Evolutionary conservation across 257 asterid genomes (phyloP).

Genomic region (Salvia hispanica): DNA sequence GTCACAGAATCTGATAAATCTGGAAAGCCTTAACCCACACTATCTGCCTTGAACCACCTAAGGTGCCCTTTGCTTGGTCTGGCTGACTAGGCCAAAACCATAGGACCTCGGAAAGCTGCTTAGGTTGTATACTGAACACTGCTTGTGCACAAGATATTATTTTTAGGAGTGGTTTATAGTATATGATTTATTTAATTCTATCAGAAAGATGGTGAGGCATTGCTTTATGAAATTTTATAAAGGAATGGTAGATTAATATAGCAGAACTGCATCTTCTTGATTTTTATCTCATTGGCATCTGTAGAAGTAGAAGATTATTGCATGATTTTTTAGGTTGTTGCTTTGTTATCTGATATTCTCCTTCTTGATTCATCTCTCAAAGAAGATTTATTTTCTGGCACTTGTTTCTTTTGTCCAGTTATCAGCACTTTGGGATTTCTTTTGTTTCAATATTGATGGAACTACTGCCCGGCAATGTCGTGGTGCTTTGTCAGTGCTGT

Average conservation of each 20-base stretch:
- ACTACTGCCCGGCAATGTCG: constrained; percentile 95
- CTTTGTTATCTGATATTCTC: constrained; percentile 1
- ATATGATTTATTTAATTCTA: not conserved
- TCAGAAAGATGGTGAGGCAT: not conserved
- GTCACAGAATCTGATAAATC: not conserved
- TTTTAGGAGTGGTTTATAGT: not conserved
- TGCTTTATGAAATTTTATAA: not conserved
- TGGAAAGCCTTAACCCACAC: not conserved
- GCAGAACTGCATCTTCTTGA: not conserved
- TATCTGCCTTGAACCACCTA: not conserved
- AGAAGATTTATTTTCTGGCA: constrained; percentile 5
- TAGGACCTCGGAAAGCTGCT: not conserved
- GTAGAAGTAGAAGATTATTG: constrained; percentile 10
- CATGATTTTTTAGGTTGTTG: constrained; percentile 15
- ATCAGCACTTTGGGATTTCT: constrained; percentile 95
- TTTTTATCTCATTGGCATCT: not conserved
- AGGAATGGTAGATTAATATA: not conserved
- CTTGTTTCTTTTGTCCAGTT: constrained; percentile 54
- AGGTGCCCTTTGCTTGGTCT: not conserved
- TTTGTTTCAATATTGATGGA: constrained; percentile 88
- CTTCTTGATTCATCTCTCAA: constrained; percentile 22
- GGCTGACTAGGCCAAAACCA: not conserved
- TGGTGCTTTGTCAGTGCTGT: constrained; percentile 88
- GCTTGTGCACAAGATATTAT: not conserved
- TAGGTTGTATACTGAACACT: not conserved